These are phyloP conservation scores for Fusarium sp. DNA, from an alignment of 2,329 filamentous ascomycete genomes.

Conservation along the genomic window DNA sequence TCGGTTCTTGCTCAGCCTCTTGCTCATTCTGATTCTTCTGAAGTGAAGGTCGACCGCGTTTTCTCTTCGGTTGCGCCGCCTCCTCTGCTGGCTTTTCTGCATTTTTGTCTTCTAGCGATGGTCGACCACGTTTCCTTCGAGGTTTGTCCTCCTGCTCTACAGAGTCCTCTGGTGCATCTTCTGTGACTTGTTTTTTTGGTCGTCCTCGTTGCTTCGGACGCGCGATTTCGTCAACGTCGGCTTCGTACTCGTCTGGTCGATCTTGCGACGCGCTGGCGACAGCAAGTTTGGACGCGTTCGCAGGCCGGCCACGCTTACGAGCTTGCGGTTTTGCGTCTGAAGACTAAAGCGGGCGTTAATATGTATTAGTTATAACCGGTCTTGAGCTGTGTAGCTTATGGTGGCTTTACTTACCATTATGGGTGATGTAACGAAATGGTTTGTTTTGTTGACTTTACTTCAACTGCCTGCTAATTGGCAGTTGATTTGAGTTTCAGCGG, in stretches of 20 bases:
- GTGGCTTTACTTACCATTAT: conserved; percentile 27
- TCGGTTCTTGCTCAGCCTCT: conserved; percentile 10
- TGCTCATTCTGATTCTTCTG: conserved; percentile 24
- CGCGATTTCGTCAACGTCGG: conserved; percentile 45
- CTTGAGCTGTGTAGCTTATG: background rate
- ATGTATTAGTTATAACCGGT: background rate
- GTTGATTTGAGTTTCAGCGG: conserved; percentile 34
- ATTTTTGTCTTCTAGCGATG: conserved; percentile 39
- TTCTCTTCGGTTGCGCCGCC: conserved; percentile 51
- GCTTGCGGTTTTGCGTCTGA: conserved; percentile 52
- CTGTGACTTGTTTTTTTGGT: conserved; percentile 21
- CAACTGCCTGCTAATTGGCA: conserved; percentile 14
- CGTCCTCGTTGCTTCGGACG: conserved; percentile 44
- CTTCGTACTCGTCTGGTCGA: conserved; percentile 43
- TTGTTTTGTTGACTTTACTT: conserved; percentile 33
- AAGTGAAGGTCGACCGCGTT: conserved; percentile 54
- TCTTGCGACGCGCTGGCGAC: conserved; percentile 46
- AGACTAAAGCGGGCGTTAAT: conserved; percentile 30
- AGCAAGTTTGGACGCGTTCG: conserved; percentile 57
- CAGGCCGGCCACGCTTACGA: conserved; percentile 60
- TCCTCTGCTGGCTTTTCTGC: conserved; percentile 25
- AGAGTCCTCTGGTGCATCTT: conserved; percentile 17
- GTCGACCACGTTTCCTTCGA: conserved; percentile 50
- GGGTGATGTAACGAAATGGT: conserved; percentile 2
- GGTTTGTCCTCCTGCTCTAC: conserved; percentile 27